Evolutionary conservation across 768 basidiomycete species (phyloP).

Genomic region (Rhizopogon vinicolor): DNA sequence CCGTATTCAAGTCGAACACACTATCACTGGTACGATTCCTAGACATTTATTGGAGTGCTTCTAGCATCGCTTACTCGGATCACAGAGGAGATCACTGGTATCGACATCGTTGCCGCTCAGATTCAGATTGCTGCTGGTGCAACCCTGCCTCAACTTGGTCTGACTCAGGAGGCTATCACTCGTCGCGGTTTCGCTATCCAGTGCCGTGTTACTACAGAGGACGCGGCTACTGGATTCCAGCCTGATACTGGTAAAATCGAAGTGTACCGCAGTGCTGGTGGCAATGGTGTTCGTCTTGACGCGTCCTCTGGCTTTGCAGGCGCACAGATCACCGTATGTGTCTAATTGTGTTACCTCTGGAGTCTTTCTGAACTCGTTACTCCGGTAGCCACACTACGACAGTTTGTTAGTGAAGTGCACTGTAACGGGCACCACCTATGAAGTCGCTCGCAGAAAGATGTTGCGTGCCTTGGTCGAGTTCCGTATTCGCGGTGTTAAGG

Average conservation of each 20-base stretch:
- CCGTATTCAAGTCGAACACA: constrained; percentile 99
- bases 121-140: constrained; percentile 99
- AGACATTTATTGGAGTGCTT: background rate
- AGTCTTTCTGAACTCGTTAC: background rate
- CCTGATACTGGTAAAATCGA: constrained; percentile 99
- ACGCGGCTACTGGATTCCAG: constrained; percentile 88
- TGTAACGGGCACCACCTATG: constrained; percentile 95
- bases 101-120: constrained; percentile 98
- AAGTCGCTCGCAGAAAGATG: constrained; percentile 98
- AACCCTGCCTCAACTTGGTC: constrained; percentile 88
- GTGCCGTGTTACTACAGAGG: constrained; percentile 97
- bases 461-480: constrained; percentile 99
- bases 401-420: constrained; percentile 95
- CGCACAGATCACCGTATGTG: constrained; percentile 90
- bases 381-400: constrained; percentile 88
- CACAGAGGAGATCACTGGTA: constrained; percentile 97
- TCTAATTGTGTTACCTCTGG: constrained; percentile 1
- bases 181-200: constrained; percentile 98
- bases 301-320: constrained; percentile 97
- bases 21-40: constrained; percentile 76
- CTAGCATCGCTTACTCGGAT: constrained; percentile 2
- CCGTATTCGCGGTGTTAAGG: constrained; percentile 98
- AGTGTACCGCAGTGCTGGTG: constrained; percentile 97
- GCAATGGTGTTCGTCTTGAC: constrained; percentile 96
- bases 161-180: constrained; percentile 93